phyloP scores from a whole-genome alignment of 2,329 filamentous ascomycete genomes.

The Emericellopsis cladophorae region DNA sequence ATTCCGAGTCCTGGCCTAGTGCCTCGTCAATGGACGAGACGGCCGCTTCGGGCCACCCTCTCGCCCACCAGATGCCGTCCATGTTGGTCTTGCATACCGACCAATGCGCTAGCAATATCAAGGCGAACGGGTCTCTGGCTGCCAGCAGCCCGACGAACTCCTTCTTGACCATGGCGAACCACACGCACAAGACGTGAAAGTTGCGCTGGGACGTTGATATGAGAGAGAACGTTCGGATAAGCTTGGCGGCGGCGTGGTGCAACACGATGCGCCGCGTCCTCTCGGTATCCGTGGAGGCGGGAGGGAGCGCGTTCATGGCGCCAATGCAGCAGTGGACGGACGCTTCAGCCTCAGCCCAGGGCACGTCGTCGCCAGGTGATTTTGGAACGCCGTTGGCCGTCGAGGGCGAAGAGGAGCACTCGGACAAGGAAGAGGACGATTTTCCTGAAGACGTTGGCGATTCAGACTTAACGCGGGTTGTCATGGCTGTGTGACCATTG shows the following conservation, averaged over 20 bases:
- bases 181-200: conserved; percentile 1
- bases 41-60: conserved; percentile 1
- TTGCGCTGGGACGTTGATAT: background rate
- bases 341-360: conserved; percentile 1
- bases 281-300: background rate
- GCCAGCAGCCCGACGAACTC: conserved; percentile 1
- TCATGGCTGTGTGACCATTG: background rate
- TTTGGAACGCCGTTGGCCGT: background rate
- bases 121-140: conserved; percentile 1
- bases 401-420: background rate
- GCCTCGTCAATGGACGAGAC: conserved; percentile 1
- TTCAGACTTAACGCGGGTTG: too few species aligned
- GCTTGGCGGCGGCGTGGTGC: background rate
- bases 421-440: background rate
- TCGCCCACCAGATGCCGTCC: conserved; percentile 3
- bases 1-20: background rate
- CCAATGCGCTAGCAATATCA: conserved; percentile 4
- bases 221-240: background rate
- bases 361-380: background rate
- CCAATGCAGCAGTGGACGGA: background rate
- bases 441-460: background rate
- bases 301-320: background rate
- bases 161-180: conserved; percentile 2
- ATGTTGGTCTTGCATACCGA: background rate
- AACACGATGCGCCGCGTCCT: background rate